Conservation (phyloP, 257 asterid genomes). For the Buddleja alternifolia region DNA sequence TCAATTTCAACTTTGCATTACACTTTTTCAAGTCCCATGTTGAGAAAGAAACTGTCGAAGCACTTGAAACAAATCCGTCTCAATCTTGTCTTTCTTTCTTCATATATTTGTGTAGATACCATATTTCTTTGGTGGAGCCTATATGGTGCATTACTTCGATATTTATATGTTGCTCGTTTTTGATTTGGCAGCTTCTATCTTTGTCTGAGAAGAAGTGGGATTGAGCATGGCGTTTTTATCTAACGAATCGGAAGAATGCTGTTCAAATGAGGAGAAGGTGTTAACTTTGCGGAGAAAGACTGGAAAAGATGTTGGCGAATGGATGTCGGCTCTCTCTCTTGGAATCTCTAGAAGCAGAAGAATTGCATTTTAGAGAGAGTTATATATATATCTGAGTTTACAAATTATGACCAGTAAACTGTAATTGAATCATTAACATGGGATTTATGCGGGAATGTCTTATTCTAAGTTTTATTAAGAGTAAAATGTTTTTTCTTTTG, state of each 20-base stretch:
- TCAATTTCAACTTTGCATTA: too few relatives aligned
- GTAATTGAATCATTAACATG: slow-evolving; percentile 8
- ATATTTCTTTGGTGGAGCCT: neutral
- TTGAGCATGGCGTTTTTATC: neutral
- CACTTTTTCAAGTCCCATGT: too few relatives aligned
- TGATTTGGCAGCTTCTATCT: slow-evolving; percentile 48
- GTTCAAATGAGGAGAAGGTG: neutral
- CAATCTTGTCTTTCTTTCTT: neutral
- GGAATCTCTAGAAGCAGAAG: slow-evolving; percentile 3
- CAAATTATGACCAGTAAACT: slow-evolving; percentile 4
- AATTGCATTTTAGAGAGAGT: slow-evolving; percentile 6
- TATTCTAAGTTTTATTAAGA: neutral
- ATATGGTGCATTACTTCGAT: neutral
- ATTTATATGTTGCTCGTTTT: neutral
- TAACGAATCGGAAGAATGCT: slow-evolving; percentile 12
- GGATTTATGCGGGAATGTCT: neutral
- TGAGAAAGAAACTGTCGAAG: neutral
- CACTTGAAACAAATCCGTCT: neutral
- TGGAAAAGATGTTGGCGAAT: neutral
- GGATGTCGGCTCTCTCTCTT: neutral
- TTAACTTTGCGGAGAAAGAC: neutral
- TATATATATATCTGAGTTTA: slow-evolving; percentile 4
- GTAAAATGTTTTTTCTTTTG: neutral
- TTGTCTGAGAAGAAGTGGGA: slow-evolving; percentile 49
- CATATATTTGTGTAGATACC: neutral